Base-by-base conservation (phyloP, 2,329 filamentous ascomycete genomes). In the Sodiomyces alkalinus region DNA sequence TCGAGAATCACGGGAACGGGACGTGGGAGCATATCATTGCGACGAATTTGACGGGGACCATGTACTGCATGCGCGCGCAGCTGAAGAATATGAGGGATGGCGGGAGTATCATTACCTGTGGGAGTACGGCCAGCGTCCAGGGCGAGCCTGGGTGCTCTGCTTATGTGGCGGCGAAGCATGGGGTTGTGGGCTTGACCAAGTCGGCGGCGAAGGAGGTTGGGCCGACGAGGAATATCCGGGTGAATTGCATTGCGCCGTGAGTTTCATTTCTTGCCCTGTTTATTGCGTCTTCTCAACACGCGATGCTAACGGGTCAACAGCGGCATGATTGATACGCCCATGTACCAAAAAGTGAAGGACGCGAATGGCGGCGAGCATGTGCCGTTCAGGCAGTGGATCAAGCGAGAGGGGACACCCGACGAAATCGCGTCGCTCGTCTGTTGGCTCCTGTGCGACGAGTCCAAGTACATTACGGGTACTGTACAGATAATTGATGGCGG, bases 21-120 rank as follows among this genome's bases (percentile, higher is more conserved):
- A 58, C 62, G 30, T 65, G 62, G 61, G 42, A 64, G 26, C 53
- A 48, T 27, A 58, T 62, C 31, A 60, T 65, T 19, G 50, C 47
- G 6, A 49, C 64, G 24, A 66, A 66, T 33, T 41, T 65, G 29
- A 64, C 58, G 7, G 62, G 62, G n/a, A 56, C 51, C 22, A 64
- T 64, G 60, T 60, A 63, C 41, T 64, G 59, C 34, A 37, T 65
- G 36, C 51, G 61, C 21, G 58, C 57, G 18, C 46, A 60, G 45
- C 47, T 64, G 22, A 43, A 43, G 20, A 53, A 55, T 22, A 55
- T 70, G 26, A 49, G 52, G 14, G 44, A 56, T 5, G 57, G 62
- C 2, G 66, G 66, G 6, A 68, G 66, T 33, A 71, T 75, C 40
- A 69, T 75, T 30, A 74, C n/a, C n/a, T n/a, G n/a, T n/a, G n/a